Evolutionary conservation across 139 green algal species (phyloP), one percentile per base, ranked within the genome.

Genomic region (Volvox africanus): DNA sequence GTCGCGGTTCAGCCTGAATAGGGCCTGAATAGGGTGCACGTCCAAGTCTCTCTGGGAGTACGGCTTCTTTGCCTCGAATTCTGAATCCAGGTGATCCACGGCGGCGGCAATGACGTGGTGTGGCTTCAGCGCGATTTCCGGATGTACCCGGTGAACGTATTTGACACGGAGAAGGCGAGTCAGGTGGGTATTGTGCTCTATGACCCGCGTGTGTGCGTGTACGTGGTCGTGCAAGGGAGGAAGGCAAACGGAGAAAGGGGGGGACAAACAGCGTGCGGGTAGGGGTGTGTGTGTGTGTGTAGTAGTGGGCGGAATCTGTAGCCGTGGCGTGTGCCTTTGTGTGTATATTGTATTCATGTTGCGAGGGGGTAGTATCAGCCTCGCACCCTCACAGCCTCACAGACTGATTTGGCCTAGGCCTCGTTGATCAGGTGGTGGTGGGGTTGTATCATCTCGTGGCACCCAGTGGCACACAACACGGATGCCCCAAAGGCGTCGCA

Each of bases 51-150:
- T n/a, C n/a, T n/a, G n/a, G n/a, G n/a, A n/a, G n/a, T n/a, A n/a
- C n/a, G n/a, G n/a, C n/a, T n/a, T n/a, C n/a, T n/a, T n/a, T n/a
- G n/a, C n/a, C n/a, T 55, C 9, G 44, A 9, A 55, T 55, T 55
- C 44, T 55, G 44, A 55, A 55, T 55, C 9, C 90, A 97, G 94
- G 95, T 98, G 35, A 68, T 98, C 36, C 97, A 99, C 87, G 97
- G 97, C n/a, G 93, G 92, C 62, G 89, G 91, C 75, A 97, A 97
- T 78, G 97, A 99, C 32, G 92, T 98, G 37, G n/a, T 95, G 13
- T 99, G 96, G 96, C 94, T 99, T 83, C 96, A 98, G 88, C 92
- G 96, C 0, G 96, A 98, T 84, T 96, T 95, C 77, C 83, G 94
- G 44, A 69, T 97, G 0, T 97, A 97, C 93, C 81, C 96, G 50